Base-by-base conservation (phyloP, 805 yeast species). In the Starmerella kuoi region DNA sequence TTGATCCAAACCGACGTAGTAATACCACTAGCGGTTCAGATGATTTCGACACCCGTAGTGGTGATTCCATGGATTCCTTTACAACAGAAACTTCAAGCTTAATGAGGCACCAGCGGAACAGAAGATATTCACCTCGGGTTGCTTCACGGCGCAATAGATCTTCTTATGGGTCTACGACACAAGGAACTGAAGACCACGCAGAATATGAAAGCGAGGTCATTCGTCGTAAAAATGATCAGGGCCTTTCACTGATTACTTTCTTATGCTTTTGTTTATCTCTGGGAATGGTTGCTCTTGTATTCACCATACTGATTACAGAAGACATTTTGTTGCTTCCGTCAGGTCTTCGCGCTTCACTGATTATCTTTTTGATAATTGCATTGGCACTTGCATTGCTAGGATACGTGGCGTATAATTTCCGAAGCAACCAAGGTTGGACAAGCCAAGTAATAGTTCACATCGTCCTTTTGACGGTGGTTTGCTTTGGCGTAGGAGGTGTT, bases 401-500 rank as follows among this genome's bases (percentile, higher is more conserved):
- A 3, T 57, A 70, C 35, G 66, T 70, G 25, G 55, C 74, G n/a
- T 58, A 66, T 35, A 55, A 69, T 57, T 56, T 67, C 45, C 61
- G 76, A 15, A 55, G 61, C 42, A 33, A 55, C 9, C 66, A 70
- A 2, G 64, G 66, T 2, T 40, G 63, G 47, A 59, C 66, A 61
- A 74, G 71, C 47, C 66, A 65, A 25, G 51, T 61, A 1, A 47
- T 63, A 9, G 70, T 72, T 17, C 70, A 73, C 63, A 37, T 60
- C 3, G 58, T 64, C 1, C 63, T 71, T 43, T 42, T 66, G 24
- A 35, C 64, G 3, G 62, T 67, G 14, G 63, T 70, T 4, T 52
- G 65, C 18, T 51, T 69, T 26, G 68, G 72, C 17, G 66, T 71
- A 17, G 62, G 70, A 5, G 71, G 74, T 1, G 56, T 67, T 31